phyloP scores from a whole-genome alignment of 192 early-diverging fungal genomes.

The Gonapodya prolifera region DNA sequence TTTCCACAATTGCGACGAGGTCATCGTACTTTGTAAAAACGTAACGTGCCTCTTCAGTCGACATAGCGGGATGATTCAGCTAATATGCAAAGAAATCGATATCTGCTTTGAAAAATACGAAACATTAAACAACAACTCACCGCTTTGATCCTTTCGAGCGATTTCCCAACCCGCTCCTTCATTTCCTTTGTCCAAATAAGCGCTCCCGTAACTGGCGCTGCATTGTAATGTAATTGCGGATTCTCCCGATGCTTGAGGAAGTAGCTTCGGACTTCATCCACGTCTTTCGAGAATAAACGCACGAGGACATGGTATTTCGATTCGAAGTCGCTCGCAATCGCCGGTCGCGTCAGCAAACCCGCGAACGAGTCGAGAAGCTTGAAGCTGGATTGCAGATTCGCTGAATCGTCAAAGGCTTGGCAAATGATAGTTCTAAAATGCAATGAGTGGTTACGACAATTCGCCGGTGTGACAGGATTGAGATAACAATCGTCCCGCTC shows the following conservation, averaged over 20 bases:
- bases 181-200: slow-evolving; percentile 47
- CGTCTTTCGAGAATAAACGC: slow-evolving; percentile 35
- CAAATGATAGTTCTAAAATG: slow-evolving; percentile 34
- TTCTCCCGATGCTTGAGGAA: slow-evolving; percentile 34
- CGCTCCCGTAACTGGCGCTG: slow-evolving; percentile 51
- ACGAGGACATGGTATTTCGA: slow-evolving; percentile 44
- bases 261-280: slow-evolving; percentile 38
- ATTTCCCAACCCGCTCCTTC: slow-evolving; percentile 41
- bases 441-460: neutral
- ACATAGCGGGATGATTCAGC: slow-evolving; percentile 43
- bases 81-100: slow-evolving; percentile 11
- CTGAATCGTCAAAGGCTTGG: slow-evolving; percentile 51
- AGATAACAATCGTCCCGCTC: neutral
- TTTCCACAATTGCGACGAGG: slow-evolving; percentile 31
- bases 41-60: slow-evolving; percentile 34
- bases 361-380: slow-evolving; percentile 47
- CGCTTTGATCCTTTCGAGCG: slow-evolving; percentile 48
- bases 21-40: slow-evolving; percentile 39
- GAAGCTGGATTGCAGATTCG: slow-evolving; percentile 41
- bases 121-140: slow-evolving; percentile 18
- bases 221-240: slow-evolving; percentile 53
- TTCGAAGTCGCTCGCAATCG: slow-evolving; percentile 45
- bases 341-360: slow-evolving; percentile 35
- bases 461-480: slow-evolving; percentile 8
- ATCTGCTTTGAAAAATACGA: slow-evolving; percentile 10